A percentile compares a stretch with the other conserved stretches of the same genome.
Evolutionary conservation across 176 grass and related monocot species (phyloP).

Genomic region (Melocanna baccifera): DNA sequence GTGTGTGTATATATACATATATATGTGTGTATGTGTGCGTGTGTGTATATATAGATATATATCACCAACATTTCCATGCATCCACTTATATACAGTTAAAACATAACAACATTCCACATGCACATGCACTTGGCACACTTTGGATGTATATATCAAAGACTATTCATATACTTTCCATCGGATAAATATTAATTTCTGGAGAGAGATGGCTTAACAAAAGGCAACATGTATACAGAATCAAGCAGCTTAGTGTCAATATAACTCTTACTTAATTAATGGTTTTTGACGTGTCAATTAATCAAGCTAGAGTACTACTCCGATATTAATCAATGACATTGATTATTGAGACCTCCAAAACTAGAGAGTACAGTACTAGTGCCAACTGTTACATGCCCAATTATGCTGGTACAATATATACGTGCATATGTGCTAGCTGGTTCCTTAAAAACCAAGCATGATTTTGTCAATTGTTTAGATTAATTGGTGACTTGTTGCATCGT

Average conservation of each 20-base stretch:
- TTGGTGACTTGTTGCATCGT: slow-evolving; percentile 38
- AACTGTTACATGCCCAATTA: not conserved
- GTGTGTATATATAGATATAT: not conserved
- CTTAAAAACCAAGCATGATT: slow-evolving; percentile 43
- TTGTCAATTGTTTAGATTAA: slow-evolving; percentile 16
- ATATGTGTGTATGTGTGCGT: not conserved
- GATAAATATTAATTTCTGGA: not conserved
- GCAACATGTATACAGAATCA: not conserved
- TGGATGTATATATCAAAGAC: not conserved
- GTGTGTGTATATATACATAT: not conserved
- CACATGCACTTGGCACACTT: not conserved
- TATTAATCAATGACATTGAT: slow-evolving; percentile 11
- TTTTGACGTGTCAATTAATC: slow-evolving; percentile 11
- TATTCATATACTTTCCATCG: not conserved
- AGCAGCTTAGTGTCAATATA: not conserved
- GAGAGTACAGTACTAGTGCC: not conserved
- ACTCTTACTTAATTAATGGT: slow-evolving; percentile 11
- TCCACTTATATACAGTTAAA: not conserved
- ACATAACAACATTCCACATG: not conserved
- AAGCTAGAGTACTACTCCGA: not conserved
- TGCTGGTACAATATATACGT: not conserved
- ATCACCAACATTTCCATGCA: not conserved
- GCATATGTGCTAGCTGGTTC: slow-evolving; percentile 1
- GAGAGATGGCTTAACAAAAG: slow-evolving; percentile 6
- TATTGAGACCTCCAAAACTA: not conserved